These are phyloP conservation scores for Rhodotorula diobovata DNA, from an alignment of 768 basidiomycete species.

Conservation along the genomic window DNA sequence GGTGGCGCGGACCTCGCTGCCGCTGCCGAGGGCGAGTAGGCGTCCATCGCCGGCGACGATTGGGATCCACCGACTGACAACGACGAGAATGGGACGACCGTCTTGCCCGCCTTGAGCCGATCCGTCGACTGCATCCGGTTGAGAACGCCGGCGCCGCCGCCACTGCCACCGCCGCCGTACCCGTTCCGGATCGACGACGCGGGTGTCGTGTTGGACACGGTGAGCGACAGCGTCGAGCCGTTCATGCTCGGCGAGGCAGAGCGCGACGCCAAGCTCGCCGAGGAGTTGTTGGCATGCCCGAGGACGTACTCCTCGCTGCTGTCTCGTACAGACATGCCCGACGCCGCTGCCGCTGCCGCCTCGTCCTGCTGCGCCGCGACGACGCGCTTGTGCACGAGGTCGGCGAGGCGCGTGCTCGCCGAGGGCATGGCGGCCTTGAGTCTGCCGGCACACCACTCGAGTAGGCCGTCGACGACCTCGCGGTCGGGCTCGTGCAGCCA, in stretches of 20 bases:
- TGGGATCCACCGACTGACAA: no score
- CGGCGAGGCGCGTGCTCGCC: slow-evolving; percentile 46
- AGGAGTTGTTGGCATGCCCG: slow-evolving; percentile 7
- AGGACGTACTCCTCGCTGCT: slow-evolving; percentile 1
- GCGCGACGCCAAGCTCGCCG: slow-evolving; percentile 10
- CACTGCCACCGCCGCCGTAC: not conserved
- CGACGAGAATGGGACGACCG: slow-evolving; percentile 11
- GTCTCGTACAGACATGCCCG: not conserved
- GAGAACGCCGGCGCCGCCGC: no score
- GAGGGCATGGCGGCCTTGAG: slow-evolving; percentile 46
- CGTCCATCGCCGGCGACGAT: slow-evolving; percentile 7
- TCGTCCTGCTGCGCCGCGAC: slow-evolving; percentile 10
- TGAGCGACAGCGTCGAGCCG: slow-evolving; percentile 17
- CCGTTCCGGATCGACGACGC: not conserved
- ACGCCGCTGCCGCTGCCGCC: not conserved
- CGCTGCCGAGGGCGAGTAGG: slow-evolving; percentile 45
- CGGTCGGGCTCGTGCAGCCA: slow-evolving; percentile 78
- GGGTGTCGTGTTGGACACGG: not conserved
- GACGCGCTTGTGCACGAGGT: slow-evolving; percentile 45
- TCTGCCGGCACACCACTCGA: slow-evolving; percentile 45
- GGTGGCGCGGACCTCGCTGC: slow-evolving; percentile 57
- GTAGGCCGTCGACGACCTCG: slow-evolving; percentile 51
- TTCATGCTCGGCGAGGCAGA: slow-evolving; percentile 5
- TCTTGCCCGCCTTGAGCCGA: slow-evolving; percentile 39
- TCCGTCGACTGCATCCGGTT: slow-evolving; percentile 36